Percentiles rank a stretch among this genome's conserved stretches.
These are phyloP conservation scores for Xylariaceae sp. DNA, from an alignment of 2,329 filamentous ascomycete species.

Conservation along the genomic window DNA sequence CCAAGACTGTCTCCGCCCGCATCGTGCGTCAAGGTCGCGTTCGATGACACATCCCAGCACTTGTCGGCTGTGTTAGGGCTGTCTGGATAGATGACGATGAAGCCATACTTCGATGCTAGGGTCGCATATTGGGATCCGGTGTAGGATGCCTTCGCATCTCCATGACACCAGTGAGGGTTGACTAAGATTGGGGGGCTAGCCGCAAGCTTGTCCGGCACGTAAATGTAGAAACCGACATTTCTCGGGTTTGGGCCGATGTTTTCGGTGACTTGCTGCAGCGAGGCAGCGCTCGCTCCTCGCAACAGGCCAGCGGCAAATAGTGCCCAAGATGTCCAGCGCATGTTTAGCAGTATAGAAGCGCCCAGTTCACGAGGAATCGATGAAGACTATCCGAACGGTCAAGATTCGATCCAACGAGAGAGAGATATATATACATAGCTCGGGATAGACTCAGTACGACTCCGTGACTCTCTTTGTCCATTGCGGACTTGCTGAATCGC, in stretches of 20 bases:
- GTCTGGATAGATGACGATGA: conserved; percentile 42
- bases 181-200: conserved; percentile 59
- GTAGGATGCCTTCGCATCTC: conserved; percentile 58
- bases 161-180: conserved; percentile 64
- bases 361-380: no score
- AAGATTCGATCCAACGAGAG: no score
- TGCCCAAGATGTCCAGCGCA: conserved; percentile 21
- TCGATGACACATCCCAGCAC: conserved; percentile 67
- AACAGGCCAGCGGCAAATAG: conserved; percentile 3
- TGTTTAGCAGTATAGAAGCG: conserved; percentile 9
- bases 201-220: conserved; percentile 51
- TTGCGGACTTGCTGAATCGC: not conserved
- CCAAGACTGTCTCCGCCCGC: conserved; percentile 49
- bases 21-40: conserved; percentile 41
- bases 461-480: not conserved
- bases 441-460: not conserved
- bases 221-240: conserved; percentile 60
- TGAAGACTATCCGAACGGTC: no score
- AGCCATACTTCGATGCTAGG: conserved; percentile 57
- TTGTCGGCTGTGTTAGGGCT: conserved; percentile 47
- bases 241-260: conserved; percentile 56
- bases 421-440: conserved; percentile 5
- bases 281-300: conserved; percentile 33
- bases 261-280: conserved; percentile 39
- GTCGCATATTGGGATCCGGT: conserved; percentile 58